phyloP scores from a whole-genome alignment of 2,329 filamentous ascomycete species.

The Apiospora saccharicola region DNA sequence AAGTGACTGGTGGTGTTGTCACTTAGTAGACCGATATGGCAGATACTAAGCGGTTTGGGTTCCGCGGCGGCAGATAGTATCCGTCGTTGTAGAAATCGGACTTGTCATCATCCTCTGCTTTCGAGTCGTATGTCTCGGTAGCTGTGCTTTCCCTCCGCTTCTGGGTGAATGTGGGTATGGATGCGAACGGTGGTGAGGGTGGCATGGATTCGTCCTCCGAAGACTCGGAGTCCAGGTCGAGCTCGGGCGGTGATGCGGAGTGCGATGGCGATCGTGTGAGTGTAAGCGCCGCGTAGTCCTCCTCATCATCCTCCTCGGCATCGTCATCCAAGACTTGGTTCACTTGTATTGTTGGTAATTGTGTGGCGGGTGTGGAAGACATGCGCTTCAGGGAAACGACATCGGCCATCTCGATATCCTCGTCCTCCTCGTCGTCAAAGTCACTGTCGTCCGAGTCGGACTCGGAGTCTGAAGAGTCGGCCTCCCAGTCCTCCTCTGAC shows the following conservation, averaged over 20 bases:
- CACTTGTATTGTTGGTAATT: conserved; percentile 46
- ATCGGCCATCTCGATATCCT: conserved; percentile 65
- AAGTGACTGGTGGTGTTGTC: conserved; percentile 14
- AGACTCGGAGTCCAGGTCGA: conserved; percentile 73
- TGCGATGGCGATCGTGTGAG: conserved; percentile 75
- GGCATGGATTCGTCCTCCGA: conserved; percentile 79
- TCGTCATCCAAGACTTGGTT: conserved; percentile 47
- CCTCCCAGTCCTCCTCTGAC: conserved; percentile 73
- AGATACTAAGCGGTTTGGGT: conserved; percentile 58
- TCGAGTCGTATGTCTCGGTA: conserved; percentile 43
- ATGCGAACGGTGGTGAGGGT: conserved; percentile 68
- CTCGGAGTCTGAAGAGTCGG: conserved; percentile 58
- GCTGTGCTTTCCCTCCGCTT: conserved; percentile 57
- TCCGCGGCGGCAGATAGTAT: conserved; percentile 62
- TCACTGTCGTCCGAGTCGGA: conserved; percentile 60
- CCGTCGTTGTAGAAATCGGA: conserved; percentile 58
- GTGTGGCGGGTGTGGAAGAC: conserved; percentile 39
- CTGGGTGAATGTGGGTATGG: conserved; percentile 66
- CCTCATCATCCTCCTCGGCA: conserved; percentile 49
- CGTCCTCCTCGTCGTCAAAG: conserved; percentile 59
- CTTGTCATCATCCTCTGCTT: conserved; percentile 46
- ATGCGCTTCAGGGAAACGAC: conserved; percentile 56
- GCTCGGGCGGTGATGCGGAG: conserved; percentile 69
- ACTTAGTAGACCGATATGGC: conserved; percentile 64
- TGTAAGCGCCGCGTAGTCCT: conserved; percentile 70